These are phyloP conservation scores for Lepidium campestre DNA, from an alignment of 441 rosid species.

Conservation along the genomic window DNA sequence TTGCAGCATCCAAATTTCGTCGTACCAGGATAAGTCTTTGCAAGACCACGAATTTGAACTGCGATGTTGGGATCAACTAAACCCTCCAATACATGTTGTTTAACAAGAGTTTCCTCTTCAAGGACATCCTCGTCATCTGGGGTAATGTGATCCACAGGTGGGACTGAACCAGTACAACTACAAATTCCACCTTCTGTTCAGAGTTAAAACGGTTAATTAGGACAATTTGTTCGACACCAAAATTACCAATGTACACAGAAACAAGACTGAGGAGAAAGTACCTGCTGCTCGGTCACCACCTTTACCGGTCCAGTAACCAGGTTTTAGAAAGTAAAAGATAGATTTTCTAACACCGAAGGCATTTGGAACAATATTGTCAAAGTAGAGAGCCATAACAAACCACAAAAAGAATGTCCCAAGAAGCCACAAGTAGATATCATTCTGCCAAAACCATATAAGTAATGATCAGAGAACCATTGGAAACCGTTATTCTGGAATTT, in stretches of 20 bases:
- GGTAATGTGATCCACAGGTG: constrained; percentile 40
- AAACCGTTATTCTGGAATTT: constrained; percentile 3
- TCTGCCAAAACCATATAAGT: constrained; percentile 42
- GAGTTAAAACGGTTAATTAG: not conserved
- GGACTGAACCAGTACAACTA: constrained; percentile 65
- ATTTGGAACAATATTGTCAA: constrained; percentile 80
- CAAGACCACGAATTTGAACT: constrained; percentile 83
- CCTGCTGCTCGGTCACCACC: constrained; percentile 71
- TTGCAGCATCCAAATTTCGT: constrained; percentile 60
- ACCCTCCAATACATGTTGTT: constrained; percentile 45
- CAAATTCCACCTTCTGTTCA: constrained; percentile 77
- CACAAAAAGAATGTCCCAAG: constrained; percentile 53
- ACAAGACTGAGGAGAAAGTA: constrained; percentile 19
- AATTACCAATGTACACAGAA: not conserved
- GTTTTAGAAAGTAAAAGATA: constrained; percentile 63
- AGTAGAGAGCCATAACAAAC: constrained; percentile 78
- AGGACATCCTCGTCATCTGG: constrained; percentile 89
- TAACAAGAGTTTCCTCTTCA: constrained; percentile 73
- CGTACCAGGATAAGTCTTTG: constrained; percentile 77
- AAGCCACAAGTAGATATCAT: constrained; percentile 67
- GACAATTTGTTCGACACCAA: not conserved
- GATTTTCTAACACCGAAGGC: constrained; percentile 82
- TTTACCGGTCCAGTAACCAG: constrained; percentile 88
- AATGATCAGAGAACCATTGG: constrained; percentile 10
- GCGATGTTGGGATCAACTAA: constrained; percentile 52